phyloP scores from a whole-genome alignment of 1,284 basidiomycete species.

The Athelia psychrophila region DNA sequence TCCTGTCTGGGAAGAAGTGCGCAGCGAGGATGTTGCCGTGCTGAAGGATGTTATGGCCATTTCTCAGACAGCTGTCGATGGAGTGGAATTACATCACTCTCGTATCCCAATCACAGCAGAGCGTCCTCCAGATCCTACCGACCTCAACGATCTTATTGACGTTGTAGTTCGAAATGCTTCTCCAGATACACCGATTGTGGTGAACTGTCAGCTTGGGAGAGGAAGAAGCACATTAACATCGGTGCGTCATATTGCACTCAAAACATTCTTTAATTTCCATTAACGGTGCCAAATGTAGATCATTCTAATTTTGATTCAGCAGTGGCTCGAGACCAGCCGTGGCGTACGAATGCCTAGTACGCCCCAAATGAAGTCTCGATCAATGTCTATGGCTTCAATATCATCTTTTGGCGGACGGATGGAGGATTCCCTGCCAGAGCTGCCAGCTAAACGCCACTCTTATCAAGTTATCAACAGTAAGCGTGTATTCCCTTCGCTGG shows the following conservation, averaged over 20 bases:
- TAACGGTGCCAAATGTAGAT: slow-evolving; percentile 43
- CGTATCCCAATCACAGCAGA: slow-evolving; percentile 92
- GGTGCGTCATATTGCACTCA: slow-evolving; percentile 36
- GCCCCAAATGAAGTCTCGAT: slow-evolving; percentile 27
- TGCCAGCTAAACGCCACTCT: slow-evolving; percentile 50
- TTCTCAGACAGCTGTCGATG: slow-evolving; percentile 38
- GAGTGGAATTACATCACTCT: slow-evolving; percentile 72
- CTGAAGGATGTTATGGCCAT: slow-evolving; percentile 89
- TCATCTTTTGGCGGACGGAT: slow-evolving; percentile 22
- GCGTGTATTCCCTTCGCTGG: slow-evolving; percentile 18
- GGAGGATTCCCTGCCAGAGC: slow-evolving; percentile 11
- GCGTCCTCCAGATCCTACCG: slow-evolving; percentile 66
- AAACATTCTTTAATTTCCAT: not conserved
- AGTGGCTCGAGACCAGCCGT: slow-evolving; percentile 69
- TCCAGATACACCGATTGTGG: slow-evolving; percentile 78
- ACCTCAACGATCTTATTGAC: slow-evolving; percentile 76
- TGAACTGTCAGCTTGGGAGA: slow-evolving; percentile 95
- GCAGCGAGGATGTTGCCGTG: slow-evolving; percentile 75
- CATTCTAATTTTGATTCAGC: slow-evolving; percentile 82
- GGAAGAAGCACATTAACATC: slow-evolving; percentile 93
- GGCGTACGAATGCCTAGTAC: slow-evolving; percentile 30
- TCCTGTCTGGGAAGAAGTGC: slow-evolving; percentile 94
- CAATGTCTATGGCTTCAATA: slow-evolving; percentile 40
- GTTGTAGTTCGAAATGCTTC: slow-evolving; percentile 78
- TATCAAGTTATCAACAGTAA: slow-evolving; percentile 81